These are phyloP conservation scores for Yamadazyma sp. DNA, from an alignment of 1,139 yeast species.

Conservation along the genomic window DNA sequence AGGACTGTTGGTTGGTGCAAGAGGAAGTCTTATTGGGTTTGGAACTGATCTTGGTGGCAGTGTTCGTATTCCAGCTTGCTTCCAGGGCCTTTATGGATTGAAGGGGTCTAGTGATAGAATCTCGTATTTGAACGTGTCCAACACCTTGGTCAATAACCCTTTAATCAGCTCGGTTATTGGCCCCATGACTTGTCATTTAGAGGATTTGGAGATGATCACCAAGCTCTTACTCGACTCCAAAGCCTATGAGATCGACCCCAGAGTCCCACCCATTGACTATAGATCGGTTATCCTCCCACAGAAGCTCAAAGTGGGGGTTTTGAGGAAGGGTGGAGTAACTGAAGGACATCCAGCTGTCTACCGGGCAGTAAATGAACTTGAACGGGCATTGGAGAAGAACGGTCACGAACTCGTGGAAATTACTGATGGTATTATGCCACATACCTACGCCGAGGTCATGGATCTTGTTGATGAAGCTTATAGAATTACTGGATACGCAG, in stretches of 20 bases:
- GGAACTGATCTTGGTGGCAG: constrained; percentile 64
- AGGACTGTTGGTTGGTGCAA: constrained; percentile 30
- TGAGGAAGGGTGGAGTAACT: constrained; percentile 4
- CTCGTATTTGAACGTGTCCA: constrained; percentile 14
- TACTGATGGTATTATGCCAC: constrained; percentile 30
- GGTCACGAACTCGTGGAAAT: constrained; percentile 24
- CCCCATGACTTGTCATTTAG: constrained; percentile 31
- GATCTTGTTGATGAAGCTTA: constrained; percentile 46
- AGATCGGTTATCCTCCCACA: constrained; percentile 5
- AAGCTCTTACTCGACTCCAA: constrained; percentile 15
- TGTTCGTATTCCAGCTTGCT: constrained; percentile 37
- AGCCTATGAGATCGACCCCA: constrained; percentile 20
- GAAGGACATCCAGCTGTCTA: constrained; percentile 8
- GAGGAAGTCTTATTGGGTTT: constrained; percentile 46
- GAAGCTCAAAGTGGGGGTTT: constrained; percentile 9
- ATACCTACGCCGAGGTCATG: constrained; percentile 19
- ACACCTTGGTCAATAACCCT: constrained; percentile 14
- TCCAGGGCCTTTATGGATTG: constrained; percentile 9
- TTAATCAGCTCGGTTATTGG: constrained; percentile 28
- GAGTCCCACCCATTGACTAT: constrained; percentile 18
- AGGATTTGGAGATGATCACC: constrained; percentile 24
- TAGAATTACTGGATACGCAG: constrained; percentile 55
- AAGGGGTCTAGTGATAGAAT: constrained; percentile 10
- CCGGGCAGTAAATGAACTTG: constrained; percentile 6
- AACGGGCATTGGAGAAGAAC: background rate